Percentiles rank a stretch among this genome's conserved stretches.
These are phyloP conservation scores for Kodamaea laetipori DNA, from an alignment of 805 yeast species.

Conservation along the genomic window DNA sequence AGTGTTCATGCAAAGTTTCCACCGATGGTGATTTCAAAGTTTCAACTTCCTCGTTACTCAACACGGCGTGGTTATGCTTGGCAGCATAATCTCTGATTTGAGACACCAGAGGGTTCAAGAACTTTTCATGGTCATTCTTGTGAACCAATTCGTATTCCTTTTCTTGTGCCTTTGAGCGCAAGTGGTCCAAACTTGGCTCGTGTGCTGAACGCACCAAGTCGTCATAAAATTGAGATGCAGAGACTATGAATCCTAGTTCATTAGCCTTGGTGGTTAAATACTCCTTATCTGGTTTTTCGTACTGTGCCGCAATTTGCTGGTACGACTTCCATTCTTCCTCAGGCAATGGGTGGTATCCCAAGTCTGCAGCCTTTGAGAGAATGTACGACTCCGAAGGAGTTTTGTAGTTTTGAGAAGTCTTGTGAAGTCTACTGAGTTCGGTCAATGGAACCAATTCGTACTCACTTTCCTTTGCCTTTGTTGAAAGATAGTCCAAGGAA, in stretches of 20 bases:
- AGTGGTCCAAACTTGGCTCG: constrained; percentile 27
- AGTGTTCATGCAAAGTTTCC: constrained; percentile 3
- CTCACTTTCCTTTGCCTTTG: constrained; percentile 15
- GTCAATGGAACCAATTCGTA: constrained; percentile 16
- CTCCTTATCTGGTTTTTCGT: constrained; percentile 35
- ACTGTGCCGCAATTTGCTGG: constrained; percentile 24
- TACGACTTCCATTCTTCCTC: constrained; percentile 17
- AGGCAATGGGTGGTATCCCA: constrained; percentile 16
- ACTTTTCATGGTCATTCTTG: constrained; percentile 11
- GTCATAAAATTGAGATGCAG: constrained; percentile 33
- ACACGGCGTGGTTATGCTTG: constrained; percentile 11
- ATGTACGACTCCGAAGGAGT: constrained; percentile 31
- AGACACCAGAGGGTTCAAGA: constrained; percentile 17
- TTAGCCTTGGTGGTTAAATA: constrained; percentile 39
- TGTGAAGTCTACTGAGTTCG: constrained; percentile 21
- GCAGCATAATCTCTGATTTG: constrained; percentile 14
- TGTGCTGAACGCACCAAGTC: constrained; percentile 29
- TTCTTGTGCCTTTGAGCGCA: constrained; percentile 24
- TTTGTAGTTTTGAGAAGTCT: constrained; percentile 15
- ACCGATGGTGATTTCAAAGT: constrained; percentile 6
- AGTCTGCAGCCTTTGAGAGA: constrained; percentile 21
- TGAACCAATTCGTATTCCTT: constrained; percentile 4
- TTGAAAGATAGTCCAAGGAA: constrained; percentile 23
- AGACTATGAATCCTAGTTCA: constrained; percentile 33
- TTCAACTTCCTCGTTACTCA: constrained; percentile 1